A percentile compares a stretch with the other conserved stretches of the same genome.
phyloP scores from a whole-genome alignment of 2,329 filamentous ascomycete genomes.

The Biscogniauxia marginata region DNA sequence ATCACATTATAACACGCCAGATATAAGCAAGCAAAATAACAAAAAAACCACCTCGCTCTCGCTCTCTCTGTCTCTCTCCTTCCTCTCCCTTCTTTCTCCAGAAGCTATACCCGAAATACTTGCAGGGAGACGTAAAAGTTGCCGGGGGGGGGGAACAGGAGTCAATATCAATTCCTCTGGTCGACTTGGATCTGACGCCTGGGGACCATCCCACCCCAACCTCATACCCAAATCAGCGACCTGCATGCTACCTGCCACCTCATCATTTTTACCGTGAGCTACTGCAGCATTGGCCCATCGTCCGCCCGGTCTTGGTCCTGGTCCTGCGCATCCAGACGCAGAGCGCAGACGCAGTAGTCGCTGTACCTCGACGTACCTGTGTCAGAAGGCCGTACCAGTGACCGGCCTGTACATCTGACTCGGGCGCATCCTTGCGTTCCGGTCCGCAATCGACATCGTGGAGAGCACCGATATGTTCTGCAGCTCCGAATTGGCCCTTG shows the following conservation, averaged over 20 bases:
- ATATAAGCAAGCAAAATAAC: not conserved
- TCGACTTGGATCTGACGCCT: constrained; percentile 21
- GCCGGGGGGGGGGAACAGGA: constrained; percentile 18
- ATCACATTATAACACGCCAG: not conserved
- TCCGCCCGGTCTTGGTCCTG: constrained; percentile 35
- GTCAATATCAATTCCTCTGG: constrained; percentile 19
- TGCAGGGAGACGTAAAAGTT: constrained; percentile 5
- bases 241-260: constrained; percentile 48
- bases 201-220: constrained; percentile 26
- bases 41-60: not conserved
- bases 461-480: constrained; percentile 29
- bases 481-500: constrained; percentile 30
- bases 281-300: constrained; percentile 41
- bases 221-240: constrained; percentile 42
- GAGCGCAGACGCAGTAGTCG: constrained; percentile 20
- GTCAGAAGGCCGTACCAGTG: constrained; percentile 32
- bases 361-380: constrained; percentile 35
- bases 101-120: not conserved
- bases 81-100: not conserved
- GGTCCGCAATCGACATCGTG: constrained; percentile 31
- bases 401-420: constrained; percentile 31
- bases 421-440: constrained; percentile 30
- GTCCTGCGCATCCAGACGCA: constrained; percentile 28
- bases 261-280: constrained; percentile 42
- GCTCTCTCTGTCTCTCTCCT: not conserved